phyloP scores from a whole-genome alignment of 306 rosid genomes.

The Fagus crenata region DNA sequence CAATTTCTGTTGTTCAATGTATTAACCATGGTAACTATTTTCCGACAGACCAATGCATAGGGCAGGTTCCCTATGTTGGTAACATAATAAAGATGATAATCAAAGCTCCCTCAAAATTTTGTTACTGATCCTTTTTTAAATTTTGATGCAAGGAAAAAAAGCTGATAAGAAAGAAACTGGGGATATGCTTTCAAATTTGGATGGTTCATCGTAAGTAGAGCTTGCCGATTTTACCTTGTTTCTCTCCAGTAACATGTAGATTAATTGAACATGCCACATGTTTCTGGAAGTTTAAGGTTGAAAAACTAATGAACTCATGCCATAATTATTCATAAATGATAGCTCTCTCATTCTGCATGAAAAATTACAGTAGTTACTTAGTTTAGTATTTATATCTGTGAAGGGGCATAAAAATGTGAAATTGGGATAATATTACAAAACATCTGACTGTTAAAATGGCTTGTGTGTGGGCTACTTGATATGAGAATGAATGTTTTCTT shows the following conservation, averaged over 20 bases:
- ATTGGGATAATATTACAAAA: neutral
- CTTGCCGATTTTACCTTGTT: slow-evolving; percentile 17
- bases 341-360: slow-evolving; percentile 8
- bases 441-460: slow-evolving; percentile 4
- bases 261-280: slow-evolving; percentile 2
- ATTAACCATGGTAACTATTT: neutral
- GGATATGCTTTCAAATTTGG: slow-evolving; percentile 73
- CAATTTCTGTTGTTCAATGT: slow-evolving; percentile 24
- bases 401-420: neutral
- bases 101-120: slow-evolving; percentile 19
- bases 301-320: neutral
- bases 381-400: neutral
- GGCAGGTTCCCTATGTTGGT: slow-evolving; percentile 15
- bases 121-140: slow-evolving; percentile 31
- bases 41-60: neutral
- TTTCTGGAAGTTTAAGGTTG: slow-evolving; percentile 10
- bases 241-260: slow-evolving; percentile 23
- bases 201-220: slow-evolving; percentile 87
- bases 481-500: slow-evolving; percentile 9
- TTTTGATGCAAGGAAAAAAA: slow-evolving; percentile 72
- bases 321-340: neutral
- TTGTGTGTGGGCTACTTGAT: slow-evolving; percentile 9
- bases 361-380: neutral
- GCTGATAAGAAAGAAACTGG: slow-evolving; percentile 89
- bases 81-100: neutral